A percentile compares a stretch with the other conserved stretches of the same genome.
phyloP scores from a whole-genome alignment of 1,284 basidiomycete genomes.

The Kalmanozyma brasiliensis region DNA sequence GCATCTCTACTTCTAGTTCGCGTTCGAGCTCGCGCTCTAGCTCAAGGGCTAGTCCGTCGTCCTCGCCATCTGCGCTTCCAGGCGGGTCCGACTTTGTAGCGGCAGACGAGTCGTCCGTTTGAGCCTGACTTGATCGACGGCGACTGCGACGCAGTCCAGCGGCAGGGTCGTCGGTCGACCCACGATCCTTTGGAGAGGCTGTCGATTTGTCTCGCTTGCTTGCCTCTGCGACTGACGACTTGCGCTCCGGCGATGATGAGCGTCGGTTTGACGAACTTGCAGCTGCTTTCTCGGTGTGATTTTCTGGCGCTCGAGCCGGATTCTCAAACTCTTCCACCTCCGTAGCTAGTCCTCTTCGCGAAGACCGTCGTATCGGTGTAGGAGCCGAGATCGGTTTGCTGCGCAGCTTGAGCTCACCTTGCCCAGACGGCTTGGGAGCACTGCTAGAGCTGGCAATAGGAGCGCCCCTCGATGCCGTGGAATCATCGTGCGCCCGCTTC shows the following conservation, averaged over 20 bases:
- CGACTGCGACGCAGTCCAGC: conserved; percentile 25
- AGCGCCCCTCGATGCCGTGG: not conserved
- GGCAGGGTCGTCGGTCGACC: conserved; percentile 5
- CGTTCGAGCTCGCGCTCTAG: conserved; percentile 43
- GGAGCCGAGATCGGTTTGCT: conserved; percentile 12
- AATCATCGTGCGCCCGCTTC: conserved; percentile 3
- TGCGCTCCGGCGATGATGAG: not conserved
- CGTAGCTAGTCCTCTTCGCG: conserved; percentile 21
- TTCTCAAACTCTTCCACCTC: conserved; percentile 46
- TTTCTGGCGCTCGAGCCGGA: not conserved
- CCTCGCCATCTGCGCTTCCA: conserved; percentile 10
- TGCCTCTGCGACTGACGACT: not conserved
- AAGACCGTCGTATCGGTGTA: conserved; percentile 20
- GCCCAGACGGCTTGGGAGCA: too few species aligned
- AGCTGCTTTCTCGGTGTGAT: not conserved
- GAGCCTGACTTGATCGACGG: conserved; percentile 31
- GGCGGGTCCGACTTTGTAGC: not conserved
- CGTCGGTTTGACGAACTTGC: not conserved
- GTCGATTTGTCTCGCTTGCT: conserved; percentile 7
- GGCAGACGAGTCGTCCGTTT: conserved; percentile 1
- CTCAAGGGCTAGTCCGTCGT: conserved; percentile 39
- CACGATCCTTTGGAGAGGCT: not conserved
- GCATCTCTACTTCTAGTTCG: conserved; percentile 33
- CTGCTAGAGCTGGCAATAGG: not conserved
- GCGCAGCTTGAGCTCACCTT: conserved; percentile 12